Percentiles rank a stretch among this genome's conserved stretches.
Conservation (phyloP, 2,329 filamentous ascomycete species). For the Cercospora sp. region DNA sequence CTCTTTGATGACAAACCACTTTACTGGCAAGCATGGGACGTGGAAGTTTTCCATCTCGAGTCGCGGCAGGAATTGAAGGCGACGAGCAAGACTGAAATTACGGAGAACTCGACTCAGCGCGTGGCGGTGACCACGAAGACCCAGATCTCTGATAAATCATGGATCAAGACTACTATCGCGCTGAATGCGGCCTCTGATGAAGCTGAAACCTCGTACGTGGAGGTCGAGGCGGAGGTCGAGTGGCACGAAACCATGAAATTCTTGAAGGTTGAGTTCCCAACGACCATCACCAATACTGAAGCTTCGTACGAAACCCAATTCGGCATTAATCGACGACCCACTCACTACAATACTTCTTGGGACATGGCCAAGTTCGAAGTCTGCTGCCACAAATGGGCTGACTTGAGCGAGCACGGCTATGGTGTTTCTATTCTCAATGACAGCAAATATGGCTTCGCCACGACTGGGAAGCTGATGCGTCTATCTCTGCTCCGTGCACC, state of each 20-base stretch:
- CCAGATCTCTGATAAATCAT: slow-evolving; percentile 82
- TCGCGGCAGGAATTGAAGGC: slow-evolving; percentile 72
- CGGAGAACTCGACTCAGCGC: slow-evolving; percentile 69
- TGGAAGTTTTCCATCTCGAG: slow-evolving; percentile 92
- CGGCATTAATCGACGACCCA: slow-evolving; percentile 82
- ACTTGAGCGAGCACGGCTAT: slow-evolving; percentile 83
- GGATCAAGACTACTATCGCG: slow-evolving; percentile 81
- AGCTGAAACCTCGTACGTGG: slow-evolving; percentile 67
- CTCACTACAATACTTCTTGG: slow-evolving; percentile 97
- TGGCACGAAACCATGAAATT: slow-evolving; percentile 98
- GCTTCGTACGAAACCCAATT: slow-evolving; percentile 95
- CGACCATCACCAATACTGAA: slow-evolving; percentile 85
- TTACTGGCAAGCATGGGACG: slow-evolving; percentile 98
- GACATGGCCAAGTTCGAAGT: slow-evolving; percentile 98
- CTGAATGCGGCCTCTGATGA: slow-evolving; percentile 66
- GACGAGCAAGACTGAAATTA: slow-evolving; percentile 67
- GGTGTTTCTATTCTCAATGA: slow-evolving; percentile 93
- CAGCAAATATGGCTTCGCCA: slow-evolving; percentile 94
- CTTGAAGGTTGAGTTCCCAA: slow-evolving; percentile 97
- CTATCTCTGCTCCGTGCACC: slow-evolving; percentile 81
- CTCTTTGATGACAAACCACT: slow-evolving; percentile 96
- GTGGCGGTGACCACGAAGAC: slow-evolving; percentile 83
- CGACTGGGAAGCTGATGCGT: slow-evolving; percentile 83
- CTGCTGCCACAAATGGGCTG: slow-evolving; percentile 91
- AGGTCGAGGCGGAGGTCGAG: slow-evolving; percentile 83